These are phyloP conservation scores for Ilyonectria sp. DNA, from an alignment of 2,329 filamentous ascomycete species.

Conservation along the genomic window DNA sequence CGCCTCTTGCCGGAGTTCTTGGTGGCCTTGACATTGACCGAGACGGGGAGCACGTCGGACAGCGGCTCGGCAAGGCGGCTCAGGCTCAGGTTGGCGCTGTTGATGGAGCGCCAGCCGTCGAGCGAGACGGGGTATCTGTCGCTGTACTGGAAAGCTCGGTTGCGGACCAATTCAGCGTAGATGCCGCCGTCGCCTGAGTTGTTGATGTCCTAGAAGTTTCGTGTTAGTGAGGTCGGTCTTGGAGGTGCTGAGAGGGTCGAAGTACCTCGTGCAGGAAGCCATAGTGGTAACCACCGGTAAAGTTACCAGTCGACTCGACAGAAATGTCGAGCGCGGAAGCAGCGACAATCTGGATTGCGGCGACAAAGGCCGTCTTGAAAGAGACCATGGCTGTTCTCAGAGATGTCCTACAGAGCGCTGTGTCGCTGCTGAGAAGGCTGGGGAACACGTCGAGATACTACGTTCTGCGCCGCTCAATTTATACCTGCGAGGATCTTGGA, in stretches of 20 bases:
- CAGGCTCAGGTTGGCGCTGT: conserved; percentile 61
- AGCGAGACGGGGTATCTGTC: conserved; percentile 60
- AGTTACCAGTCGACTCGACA: conserved; percentile 57
- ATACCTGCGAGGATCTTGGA: conserved; percentile 1
- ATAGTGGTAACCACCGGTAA: conserved; percentile 61
- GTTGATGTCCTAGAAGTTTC: conserved; percentile 68
- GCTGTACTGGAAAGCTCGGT: conserved; percentile 77
- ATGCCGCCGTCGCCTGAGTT: conserved; percentile 81
- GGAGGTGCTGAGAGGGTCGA: fast-evolving
- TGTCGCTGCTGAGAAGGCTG: conserved; percentile 12
- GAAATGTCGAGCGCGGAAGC: conserved; percentile 53
- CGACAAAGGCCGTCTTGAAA: conserved; percentile 28
- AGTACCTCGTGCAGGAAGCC: conserved; percentile 62
- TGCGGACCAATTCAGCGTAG: conserved; percentile 79
- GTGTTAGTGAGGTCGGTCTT: not conserved
- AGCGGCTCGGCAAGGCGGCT: conserved; percentile 63
- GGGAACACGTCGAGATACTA: not conserved
- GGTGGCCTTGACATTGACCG: conserved; percentile 61
- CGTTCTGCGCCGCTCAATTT: conserved; percentile 9
- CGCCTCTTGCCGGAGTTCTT: conserved; percentile 44
- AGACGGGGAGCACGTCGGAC: conserved; percentile 66
- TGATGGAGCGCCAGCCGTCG: conserved; percentile 61
- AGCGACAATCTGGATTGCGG: conserved; percentile 23
- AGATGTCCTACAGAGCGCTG: conserved; percentile 6
- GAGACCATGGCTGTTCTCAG: conserved; percentile 24